A percentile compares a stretch with the other conserved stretches of the same genome.
These are phyloP conservation scores for Leccinum subgranulosum DNA, from an alignment of 768 basidiomycete species.

Conservation along the genomic window DNA sequence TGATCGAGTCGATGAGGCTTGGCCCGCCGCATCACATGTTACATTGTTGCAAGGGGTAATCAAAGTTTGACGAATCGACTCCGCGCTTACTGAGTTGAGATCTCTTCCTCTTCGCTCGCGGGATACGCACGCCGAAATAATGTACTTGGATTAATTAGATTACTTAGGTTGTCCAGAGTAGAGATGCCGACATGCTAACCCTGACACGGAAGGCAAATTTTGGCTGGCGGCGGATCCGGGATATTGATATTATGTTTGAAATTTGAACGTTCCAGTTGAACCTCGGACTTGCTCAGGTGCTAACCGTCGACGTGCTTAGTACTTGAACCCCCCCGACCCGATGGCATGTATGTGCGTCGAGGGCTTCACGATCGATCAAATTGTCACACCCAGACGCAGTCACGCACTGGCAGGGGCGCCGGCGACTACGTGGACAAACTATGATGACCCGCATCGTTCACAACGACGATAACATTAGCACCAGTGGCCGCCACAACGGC, in stretches of 20 bases:
- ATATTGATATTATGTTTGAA: not conserved
- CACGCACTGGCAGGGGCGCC: not conserved
- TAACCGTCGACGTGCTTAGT: not conserved
- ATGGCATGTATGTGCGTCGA: not conserved
- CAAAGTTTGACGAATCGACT: slow-evolving; percentile 20
- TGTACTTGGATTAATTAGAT: slow-evolving; percentile 10
- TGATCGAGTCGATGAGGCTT: not conserved
- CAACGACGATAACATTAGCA: not conserved
- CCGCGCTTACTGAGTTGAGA: slow-evolving; percentile 11
- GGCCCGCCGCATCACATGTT: not conserved
- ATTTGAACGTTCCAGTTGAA: too few species aligned
- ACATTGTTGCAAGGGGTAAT: slow-evolving; percentile 14
- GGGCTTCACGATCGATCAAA: not conserved
- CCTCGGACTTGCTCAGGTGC: not conserved
- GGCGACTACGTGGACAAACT: slow-evolving; percentile 18
- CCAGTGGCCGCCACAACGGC: not conserved
- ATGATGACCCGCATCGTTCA: not conserved
- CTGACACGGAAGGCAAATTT: not conserved
- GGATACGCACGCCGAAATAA: slow-evolving; percentile 9
- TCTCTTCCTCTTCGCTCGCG: slow-evolving; percentile 20
- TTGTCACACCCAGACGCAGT: not conserved
- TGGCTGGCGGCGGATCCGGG: not conserved
- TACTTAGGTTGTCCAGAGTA: not conserved
- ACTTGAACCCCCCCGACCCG: not conserved
- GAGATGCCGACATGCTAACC: slow-evolving; percentile 17